Evolutionary conservation across 495 filamentous ascomycete genomes (phyloP), one percentile per base, ranked within the genome.

Genomic region (Podospora australis): DNA sequence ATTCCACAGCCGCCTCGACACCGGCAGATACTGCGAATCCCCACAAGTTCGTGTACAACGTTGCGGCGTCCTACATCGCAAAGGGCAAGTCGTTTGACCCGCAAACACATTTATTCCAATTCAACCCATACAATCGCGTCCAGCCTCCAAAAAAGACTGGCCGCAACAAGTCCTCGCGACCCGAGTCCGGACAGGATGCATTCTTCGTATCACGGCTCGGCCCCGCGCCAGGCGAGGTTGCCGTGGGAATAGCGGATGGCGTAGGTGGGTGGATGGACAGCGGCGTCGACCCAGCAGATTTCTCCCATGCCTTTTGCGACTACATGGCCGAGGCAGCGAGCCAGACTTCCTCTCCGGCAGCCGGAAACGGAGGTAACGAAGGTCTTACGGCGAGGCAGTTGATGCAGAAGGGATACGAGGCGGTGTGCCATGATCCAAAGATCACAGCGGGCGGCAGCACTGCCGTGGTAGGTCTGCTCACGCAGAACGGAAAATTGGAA

Each of bases 211-310:
- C 84, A 55, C 79, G 77, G 9, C 69, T 95, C 23, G 71, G 70
- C 30, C 80, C 83, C 36, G 75, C 68, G 42, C 78, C 67, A 11
- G 68, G 67, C 21, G 69, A 71, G 38, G 70, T 83, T 26, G 90
- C 91, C 1, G 81, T 97, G 53, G 92, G 88, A 4, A 81, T 99
- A 16, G 86, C 90, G 39, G 92, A 97, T 60, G 92, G 92, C 7
- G 92, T 99, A 2, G 92, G 92, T 19, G 92, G 92, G 34, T 99
- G 92, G 88, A 77, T 81, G 35, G 87, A 96, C 53, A 86, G 81
- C 30, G 88, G 88, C 21, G 81, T 98, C 36, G 91, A 99, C 58
- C 88, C 94, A 14, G 88, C 89, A 8, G 85, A 96, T 63, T 96
- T 99, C 65, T 89, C 91, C 1, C 94, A 97, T 64, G 85, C 83